A percentile compares a stretch with the other conserved stretches of the same genome.
Conservation (phyloP, 306 rosid genomes). For the Castanea sativa region DNA sequence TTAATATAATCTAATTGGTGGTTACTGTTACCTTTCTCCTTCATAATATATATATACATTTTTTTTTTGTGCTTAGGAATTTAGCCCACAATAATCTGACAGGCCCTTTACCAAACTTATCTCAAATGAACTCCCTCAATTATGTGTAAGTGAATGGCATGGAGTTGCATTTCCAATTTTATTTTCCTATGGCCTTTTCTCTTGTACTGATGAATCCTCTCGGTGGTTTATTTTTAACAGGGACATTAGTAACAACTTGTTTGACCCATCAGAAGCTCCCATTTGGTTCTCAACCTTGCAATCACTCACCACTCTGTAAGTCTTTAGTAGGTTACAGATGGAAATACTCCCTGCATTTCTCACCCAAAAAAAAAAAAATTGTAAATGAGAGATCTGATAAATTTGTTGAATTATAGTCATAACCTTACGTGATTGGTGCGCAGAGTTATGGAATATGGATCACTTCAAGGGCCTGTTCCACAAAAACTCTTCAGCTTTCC, state of each 20-base stretch:
- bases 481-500: slow-evolving; percentile 60
- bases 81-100: slow-evolving; percentile 58
- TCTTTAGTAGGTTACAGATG: slow-evolving; percentile 8
- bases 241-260: slow-evolving; percentile 87
- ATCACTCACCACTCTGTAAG: slow-evolving; percentile 87
- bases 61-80: slow-evolving; percentile 54
- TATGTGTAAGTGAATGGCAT: slow-evolving; percentile 63
- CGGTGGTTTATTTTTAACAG: slow-evolving; percentile 35
- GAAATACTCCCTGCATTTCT: not conserved
- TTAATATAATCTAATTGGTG: not conserved
- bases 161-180: slow-evolving; percentile 8
- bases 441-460: slow-evolving; percentile 76
- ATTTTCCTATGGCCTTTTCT: slow-evolving; percentile 14
- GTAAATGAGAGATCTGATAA: not conserved
- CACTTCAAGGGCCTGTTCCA: slow-evolving; percentile 74
- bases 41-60: not conserved
- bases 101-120: slow-evolving; percentile 75
- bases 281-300: slow-evolving; percentile 62
- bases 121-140: slow-evolving; percentile 58
- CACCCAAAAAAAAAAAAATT: too few species aligned
- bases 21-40: not conserved
- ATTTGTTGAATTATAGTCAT: not conserved
- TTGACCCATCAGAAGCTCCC: slow-evolving; percentile 68
- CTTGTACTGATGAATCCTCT: slow-evolving; percentile 11
- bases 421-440: not conserved